Evolutionary conservation across 768 basidiomycete genomes (phyloP), one percentile per base, ranked within the genome.

Genomic region (Suillus subalutaceus): DNA sequence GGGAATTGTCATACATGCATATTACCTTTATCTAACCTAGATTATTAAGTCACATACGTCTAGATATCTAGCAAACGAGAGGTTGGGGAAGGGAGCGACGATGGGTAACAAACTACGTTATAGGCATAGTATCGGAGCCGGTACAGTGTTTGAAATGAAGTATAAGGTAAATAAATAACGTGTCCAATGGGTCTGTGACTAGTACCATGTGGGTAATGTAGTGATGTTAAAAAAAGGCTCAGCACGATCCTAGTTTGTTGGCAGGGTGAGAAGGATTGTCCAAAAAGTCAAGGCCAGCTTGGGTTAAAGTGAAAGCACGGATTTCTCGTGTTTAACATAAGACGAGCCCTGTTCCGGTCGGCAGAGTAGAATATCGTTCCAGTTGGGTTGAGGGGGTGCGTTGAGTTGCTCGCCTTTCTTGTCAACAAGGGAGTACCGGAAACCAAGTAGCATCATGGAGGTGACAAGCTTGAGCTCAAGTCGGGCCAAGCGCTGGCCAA

Each of bases 321-420:
- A 44, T 65, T 64, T 70, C 63, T 72, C 69, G 69, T 87, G 89
- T 56, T 81, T 80, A 65, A 91, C 72, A 70, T 80, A 84, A 73
- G 86, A 89, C 37, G 83, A 79, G 46, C 83, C 85, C 62, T 80
- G 74, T 62, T 83, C 80, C 6, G 90, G 90, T 53, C 87, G 84
- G 75, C 90, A 91, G 65, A 87, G 78, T 52, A 91, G 81, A 66
- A 85, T 85, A 73, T 92, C 90, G 76, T 93, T 92, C 91, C 91
- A 92, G 72, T 93, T 89, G 12, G 91, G 91, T 44, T 75, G 81
- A 41, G 90, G 90, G 12, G 81, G 77, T 30, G 79, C 75, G 63
- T 76, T 74, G 7, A 80, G 79, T 8, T 77, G 77, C 68, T 79
- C 77, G 43, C 89, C 91, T 35, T 69, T 73, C 43, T 76, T 76